Evolutionary conservation across 2,329 filamentous ascomycete species (phyloP).

Genomic region (Magnaporthales sp.): DNA sequence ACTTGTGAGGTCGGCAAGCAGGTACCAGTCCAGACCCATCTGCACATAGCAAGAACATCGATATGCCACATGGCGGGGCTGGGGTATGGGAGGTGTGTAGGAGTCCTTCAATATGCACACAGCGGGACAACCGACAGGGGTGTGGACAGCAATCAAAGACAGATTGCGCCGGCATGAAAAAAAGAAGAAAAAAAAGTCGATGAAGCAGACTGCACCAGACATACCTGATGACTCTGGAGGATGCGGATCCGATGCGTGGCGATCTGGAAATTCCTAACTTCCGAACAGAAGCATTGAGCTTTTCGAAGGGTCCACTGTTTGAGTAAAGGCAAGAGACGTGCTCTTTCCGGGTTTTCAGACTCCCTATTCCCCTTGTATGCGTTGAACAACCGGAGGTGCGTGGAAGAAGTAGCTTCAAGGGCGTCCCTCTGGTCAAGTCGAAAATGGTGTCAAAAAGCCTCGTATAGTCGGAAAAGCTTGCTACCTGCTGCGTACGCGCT

Average conservation of each 20-base stretch:
- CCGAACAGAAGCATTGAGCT: background rate
- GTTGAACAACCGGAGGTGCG: background rate
- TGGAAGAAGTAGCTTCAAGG: background rate
- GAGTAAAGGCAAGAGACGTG: background rate
- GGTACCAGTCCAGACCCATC: background rate
- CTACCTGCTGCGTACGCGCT: background rate
- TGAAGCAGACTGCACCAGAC: background rate
- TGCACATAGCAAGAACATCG: slow-evolving; percentile 2
- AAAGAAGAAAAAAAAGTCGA: background rate
- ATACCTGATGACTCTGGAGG: slow-evolving; percentile 1
- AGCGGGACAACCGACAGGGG: slow-evolving; percentile 2
- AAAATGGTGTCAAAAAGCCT: background rate
- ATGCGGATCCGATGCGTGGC: background rate
- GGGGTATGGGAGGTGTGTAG: slow-evolving; percentile 20
- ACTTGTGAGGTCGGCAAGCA: background rate
- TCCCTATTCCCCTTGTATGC: background rate
- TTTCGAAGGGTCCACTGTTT: background rate
- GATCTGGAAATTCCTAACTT: background rate
- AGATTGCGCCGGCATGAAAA: background rate
- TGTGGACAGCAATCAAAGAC: slow-evolving; percentile 1
- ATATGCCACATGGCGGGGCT: slow-evolving; percentile 28
- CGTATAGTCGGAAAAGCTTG: background rate
- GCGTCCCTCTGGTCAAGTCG: background rate
- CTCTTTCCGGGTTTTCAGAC: background rate
- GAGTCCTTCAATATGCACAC: slow-evolving; percentile 6